phyloP scores from a whole-genome alignment of 2,329 filamentous ascomycete genomes.

The Dactylellina haptotyla region DNA sequence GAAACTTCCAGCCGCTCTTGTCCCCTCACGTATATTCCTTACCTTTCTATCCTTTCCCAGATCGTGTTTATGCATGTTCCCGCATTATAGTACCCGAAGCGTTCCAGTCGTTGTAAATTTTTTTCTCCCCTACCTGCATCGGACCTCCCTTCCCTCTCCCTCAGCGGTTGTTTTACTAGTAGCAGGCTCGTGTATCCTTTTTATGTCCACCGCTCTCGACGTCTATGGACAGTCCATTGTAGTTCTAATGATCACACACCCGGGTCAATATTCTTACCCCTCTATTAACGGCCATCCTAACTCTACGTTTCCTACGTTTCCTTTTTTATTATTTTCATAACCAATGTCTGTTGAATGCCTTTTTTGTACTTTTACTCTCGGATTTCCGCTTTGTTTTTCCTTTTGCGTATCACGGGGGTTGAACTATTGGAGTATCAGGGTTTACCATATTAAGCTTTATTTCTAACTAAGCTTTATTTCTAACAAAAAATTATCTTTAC shows the following conservation, averaged over 20 bases:
- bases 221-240: slow-evolving; percentile 16
- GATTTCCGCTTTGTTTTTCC: slow-evolving; percentile 27
- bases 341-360: no score
- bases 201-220: background rate
- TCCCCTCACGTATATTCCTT: background rate
- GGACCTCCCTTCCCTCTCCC: background rate
- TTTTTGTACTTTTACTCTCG: slow-evolving; percentile 42
- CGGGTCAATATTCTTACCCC: slow-evolving; percentile 4
- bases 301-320: slow-evolving; percentile 10
- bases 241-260: slow-evolving; percentile 39
- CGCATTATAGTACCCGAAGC: slow-evolving; percentile 4
- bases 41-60: background rate
- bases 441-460: background rate
- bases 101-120: background rate
- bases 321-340: no score
- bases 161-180: slow-evolving; percentile 14
- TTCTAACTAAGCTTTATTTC: background rate
- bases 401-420: slow-evolving; percentile 28
- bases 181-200: background rate
- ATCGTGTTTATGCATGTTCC: background rate
- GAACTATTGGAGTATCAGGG: slow-evolving; percentile 17
- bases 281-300: background rate
- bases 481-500: background rate
- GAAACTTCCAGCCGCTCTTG: background rate
- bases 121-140: background rate